These are phyloP conservation scores for Naegleria gruberi DNA, from an alignment of 208 protist species.

Conservation along the genomic window DNA sequence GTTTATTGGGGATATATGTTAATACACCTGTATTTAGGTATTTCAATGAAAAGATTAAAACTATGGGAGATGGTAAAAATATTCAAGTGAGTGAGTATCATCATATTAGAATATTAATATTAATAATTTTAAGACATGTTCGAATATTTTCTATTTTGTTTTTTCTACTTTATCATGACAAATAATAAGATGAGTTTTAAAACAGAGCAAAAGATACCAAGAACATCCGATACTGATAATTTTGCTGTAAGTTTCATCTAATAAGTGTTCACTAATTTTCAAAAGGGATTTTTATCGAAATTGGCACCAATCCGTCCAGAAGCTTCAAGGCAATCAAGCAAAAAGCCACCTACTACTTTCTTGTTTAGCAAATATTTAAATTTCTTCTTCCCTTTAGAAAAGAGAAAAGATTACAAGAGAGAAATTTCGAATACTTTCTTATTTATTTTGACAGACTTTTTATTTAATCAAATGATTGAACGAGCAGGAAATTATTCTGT, in stretches of 20 bases:
- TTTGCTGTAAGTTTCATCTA: not conserved
- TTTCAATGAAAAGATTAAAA: not conserved
- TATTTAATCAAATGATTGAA: not conserved
- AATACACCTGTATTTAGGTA: not conserved
- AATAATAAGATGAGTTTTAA: not conserved
- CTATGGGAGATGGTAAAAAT: not conserved
- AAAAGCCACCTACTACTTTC: not conserved
- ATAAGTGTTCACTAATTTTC: not conserved
- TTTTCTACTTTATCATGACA: not conserved
- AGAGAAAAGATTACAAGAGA: not conserved
- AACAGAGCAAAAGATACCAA: not conserved
- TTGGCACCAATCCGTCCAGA: not conserved
- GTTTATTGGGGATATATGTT: not conserved
- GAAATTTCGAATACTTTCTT: not conserved
- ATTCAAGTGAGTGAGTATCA: not conserved
- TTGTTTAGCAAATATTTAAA: not conserved
- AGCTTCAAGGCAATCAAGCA: not conserved
- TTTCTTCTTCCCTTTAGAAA: not conserved
- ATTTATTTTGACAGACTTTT: not conserved
- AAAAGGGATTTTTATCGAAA: not conserved
- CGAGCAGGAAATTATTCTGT: not conserved
- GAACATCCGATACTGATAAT: not conserved
- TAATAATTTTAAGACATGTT: not conserved
- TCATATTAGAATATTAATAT: not conserved
- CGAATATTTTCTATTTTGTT: constrained; percentile 1